These are phyloP conservation scores for Coemansia sp. DNA, from an alignment of 192 early-diverging fungal genomes.

Conservation along the genomic window DNA sequence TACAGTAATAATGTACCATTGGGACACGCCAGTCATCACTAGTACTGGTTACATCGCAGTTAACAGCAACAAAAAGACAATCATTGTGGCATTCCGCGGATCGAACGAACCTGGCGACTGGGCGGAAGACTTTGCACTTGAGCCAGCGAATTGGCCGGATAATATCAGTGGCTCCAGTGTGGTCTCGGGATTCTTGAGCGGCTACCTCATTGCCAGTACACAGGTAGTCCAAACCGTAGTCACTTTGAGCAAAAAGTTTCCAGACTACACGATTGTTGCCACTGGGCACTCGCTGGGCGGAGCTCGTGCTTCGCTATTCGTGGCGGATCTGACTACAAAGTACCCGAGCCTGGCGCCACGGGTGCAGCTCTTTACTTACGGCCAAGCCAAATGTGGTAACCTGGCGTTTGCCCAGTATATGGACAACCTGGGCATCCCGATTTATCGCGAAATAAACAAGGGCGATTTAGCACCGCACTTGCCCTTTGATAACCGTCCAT, in stretches of 20 bases:
- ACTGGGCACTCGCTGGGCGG: constrained; percentile 53
- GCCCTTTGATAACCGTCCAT: constrained; percentile 12
- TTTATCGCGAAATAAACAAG: constrained; percentile 35
- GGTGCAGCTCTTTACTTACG: constrained; percentile 40
- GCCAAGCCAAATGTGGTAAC: constrained; percentile 48
- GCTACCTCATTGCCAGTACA: constrained; percentile 22
- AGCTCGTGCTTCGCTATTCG: constrained; percentile 40
- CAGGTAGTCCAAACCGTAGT: constrained; percentile 11
- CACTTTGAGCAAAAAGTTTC: constrained; percentile 23
- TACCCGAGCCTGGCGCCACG: constrained; percentile 16
- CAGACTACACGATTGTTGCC: constrained; percentile 33
- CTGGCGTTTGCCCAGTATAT: constrained; percentile 31
- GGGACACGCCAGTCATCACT: constrained; percentile 17
- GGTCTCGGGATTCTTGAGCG: constrained; percentile 30
- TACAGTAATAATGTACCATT: constrained; percentile 26
- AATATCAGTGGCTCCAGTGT: constrained; percentile 26
- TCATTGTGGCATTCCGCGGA: constrained; percentile 37
- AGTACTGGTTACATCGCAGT: constrained; percentile 37
- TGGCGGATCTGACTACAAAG: constrained; percentile 24
- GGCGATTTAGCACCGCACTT: constrained; percentile 46
- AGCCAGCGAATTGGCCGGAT: constrained; percentile 14
- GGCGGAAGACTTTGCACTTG: constrained; percentile 14
- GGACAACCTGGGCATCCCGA: constrained; percentile 21
- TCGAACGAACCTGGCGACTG: constrained; percentile 21
- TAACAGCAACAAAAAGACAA: constrained; percentile 19